Base-by-base conservation (phyloP, 116 monocot species). In the Phalaenopsis hybrid region DNA sequence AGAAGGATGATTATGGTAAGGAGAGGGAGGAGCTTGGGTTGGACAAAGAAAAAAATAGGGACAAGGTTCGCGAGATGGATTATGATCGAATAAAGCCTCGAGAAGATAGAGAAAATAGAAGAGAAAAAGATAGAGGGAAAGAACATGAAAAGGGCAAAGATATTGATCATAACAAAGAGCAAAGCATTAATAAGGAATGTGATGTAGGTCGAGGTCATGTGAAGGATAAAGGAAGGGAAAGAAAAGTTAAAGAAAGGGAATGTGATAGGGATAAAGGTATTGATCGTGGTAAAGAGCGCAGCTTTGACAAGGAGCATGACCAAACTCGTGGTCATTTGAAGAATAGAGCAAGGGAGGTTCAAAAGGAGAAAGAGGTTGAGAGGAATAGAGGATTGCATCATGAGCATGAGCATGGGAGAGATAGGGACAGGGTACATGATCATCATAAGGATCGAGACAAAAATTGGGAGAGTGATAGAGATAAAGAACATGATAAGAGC, bases 91-190 rank as follows among this genome's bases (percentile, higher is more conserved):
- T 57, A 8, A 84, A 33, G 21, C 48, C 78, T 21, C 77, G 77
- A 77, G 77, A 28, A 11, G 51, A 51, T 25, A 51, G 28, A 51
- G 77, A 77, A 25, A 7, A 77, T 52, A 25, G 51, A 77, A 25
- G 21, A 46, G 75, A 20, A 46, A 79, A 79, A 55, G 75, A 86
- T 23, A 80, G 45, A 72, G 44, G 44, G 21, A 77, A 58, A 52
- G 86, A 86, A 78, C 76, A 58, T 51, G 82, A 84, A 18, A 84
- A 58, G 68, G 85, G 82, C 48, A 86, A 81, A 80, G 83, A 17
- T 68, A 83, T 72, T 58, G 88, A 90, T 78, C 63, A n/a, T 25
- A 74, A 82, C 11, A 84, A 75, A 61, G 81, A 68, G 44, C 21
- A 13, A 7, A 75, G 21, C 46, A 75, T 75, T 75, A 46, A 75